Percentiles rank a stretch among this genome's conserved stretches.
These are phyloP conservation scores for Straminergon stramineum DNA, from an alignment of 225 moss, liverwort and hornwort species.

Conservation along the genomic window DNA sequence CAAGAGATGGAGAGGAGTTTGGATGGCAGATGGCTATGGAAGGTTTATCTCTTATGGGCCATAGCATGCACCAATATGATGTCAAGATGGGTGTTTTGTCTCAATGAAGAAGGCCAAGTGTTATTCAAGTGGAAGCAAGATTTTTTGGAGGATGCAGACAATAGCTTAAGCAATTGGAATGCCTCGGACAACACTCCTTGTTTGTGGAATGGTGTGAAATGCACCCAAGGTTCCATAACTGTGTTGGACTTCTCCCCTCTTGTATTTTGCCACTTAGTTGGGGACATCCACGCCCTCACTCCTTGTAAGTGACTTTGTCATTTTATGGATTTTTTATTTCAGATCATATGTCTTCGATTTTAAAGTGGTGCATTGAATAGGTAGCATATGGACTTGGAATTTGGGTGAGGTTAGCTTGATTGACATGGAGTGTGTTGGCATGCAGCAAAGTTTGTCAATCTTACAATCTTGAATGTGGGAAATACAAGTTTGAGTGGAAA, in stretches of 20 bases:
- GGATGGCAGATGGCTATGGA: no score
- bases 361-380: fast-evolving
- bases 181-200: background rate
- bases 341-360: background rate
- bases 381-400: fast-evolving
- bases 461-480: background rate
- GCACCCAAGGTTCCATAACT: background rate
- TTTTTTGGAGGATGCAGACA: background rate
- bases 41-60: no score
- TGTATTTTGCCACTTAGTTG: background rate
- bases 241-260: background rate
- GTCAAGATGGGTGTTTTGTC: no score
- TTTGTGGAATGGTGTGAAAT: background rate
- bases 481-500: background rate
- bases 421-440: background rate
- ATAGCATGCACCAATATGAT: no score
- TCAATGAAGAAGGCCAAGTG: background rate
- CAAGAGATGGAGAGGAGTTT: no score
- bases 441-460: background rate
- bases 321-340: background rate
- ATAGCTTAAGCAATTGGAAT: background rate
- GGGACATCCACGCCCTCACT: background rate
- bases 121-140: background rate
- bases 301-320: background rate
- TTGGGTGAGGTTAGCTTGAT: background rate